Evolutionary conservation across 495 filamentous ascomycete genomes (phyloP).

Genomic region (Penicillium paradoxum): DNA sequence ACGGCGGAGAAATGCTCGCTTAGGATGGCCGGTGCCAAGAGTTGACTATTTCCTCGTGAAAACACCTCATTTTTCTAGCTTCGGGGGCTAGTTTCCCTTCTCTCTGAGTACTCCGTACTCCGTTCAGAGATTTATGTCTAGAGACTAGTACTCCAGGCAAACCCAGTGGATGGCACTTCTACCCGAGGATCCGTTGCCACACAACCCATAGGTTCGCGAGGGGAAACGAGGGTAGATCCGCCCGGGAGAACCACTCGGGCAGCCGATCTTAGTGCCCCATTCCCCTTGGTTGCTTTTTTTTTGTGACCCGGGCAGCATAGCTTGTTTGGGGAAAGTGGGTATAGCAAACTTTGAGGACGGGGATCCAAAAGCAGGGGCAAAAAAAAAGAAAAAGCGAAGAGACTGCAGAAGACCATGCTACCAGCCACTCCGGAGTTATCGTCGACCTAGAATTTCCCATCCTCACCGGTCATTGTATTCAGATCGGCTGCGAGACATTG

Average conservation of each 20-base stretch:
- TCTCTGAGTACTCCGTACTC: too few relatives aligned
- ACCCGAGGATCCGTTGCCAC: background rate
- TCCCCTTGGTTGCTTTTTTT: background rate
- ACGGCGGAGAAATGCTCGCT: too few relatives aligned
- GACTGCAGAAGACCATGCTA: background rate
- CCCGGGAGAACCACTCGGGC: slow-evolving; percentile 9
- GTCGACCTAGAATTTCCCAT: background rate
- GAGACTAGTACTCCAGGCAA: background rate
- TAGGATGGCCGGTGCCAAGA: background rate
- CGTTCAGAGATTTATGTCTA: background rate
- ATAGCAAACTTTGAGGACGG: background rate
- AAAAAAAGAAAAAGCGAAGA: background rate
- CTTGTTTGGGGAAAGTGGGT: background rate
- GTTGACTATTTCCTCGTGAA: too few relatives aligned
- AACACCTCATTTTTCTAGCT: too few relatives aligned
- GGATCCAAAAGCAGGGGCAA: background rate
- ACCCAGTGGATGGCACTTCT: background rate
- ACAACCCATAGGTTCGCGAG: slow-evolving; percentile 9
- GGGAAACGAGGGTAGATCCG: slow-evolving; percentile 18
- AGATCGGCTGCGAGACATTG: background rate
- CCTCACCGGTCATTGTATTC: background rate
- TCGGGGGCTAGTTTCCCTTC: background rate
- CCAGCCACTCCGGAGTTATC: background rate
- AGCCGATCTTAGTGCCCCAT: slow-evolving; percentile 14
- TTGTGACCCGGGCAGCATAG: background rate